Evolutionary conservation across 2,329 filamentous ascomycete species (phyloP).

Genomic region (Aspergillus tanneri): DNA sequence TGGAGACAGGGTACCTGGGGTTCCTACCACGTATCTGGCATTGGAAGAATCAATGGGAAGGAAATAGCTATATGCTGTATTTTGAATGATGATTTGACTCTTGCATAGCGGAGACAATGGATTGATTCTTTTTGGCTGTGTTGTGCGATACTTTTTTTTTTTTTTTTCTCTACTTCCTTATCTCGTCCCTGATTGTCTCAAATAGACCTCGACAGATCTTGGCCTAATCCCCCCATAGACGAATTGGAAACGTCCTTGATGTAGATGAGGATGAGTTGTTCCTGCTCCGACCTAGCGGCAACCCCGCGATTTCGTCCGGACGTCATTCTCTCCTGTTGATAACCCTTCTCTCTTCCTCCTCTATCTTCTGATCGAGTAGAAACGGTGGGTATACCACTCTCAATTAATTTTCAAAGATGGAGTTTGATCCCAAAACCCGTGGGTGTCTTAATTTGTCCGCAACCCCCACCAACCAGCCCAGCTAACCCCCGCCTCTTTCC

Average conservation of each 20-base stretch:
- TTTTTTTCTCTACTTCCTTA: background rate
- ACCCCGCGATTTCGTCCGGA: slow-evolving; percentile 8
- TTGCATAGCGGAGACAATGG: slow-evolving; percentile 27
- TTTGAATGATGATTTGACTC: slow-evolving; percentile 21
- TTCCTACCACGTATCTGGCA: background rate
- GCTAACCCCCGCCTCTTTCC: slow-evolving; percentile 22
- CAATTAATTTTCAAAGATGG: slow-evolving; percentile 52
- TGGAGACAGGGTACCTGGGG: background rate
- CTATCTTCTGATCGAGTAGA: background rate
- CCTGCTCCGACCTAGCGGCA: slow-evolving; percentile 5
- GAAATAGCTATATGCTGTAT: slow-evolving; percentile 12
- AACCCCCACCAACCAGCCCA: background rate
- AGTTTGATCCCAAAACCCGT: slow-evolving; percentile 73
- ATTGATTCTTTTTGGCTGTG: background rate
- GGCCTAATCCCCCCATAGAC: background rate
- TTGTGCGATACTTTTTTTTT: background rate
- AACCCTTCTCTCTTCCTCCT: background rate
- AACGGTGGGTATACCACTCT: background rate
- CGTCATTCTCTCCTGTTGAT: background rate
- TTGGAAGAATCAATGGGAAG: slow-evolving; percentile 14
- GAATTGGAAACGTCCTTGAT: background rate
- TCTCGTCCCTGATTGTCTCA: background rate
- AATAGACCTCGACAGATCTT: background rate
- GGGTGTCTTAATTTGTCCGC: slow-evolving; percentile 32
- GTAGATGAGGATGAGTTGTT: background rate